These are phyloP conservation scores for Wilhelminamyces savonicus DNA, from an alignment of 805 yeast species.

Conservation along the genomic window DNA sequence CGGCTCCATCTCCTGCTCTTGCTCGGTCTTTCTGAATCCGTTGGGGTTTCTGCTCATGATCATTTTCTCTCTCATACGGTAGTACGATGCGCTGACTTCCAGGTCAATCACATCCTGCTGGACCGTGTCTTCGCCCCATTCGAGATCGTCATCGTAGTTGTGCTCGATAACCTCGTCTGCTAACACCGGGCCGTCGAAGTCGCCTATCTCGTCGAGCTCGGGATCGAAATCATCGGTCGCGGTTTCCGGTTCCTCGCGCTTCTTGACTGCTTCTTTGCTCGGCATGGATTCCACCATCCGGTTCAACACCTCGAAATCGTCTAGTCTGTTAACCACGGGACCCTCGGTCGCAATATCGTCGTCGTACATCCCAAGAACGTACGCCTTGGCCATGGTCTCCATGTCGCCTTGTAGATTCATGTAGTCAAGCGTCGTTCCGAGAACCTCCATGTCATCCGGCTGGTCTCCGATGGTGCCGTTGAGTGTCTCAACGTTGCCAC, in stretches of 20 bases:
- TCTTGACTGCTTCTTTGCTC: slow-evolving; percentile 1
- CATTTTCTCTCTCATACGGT: slow-evolving; percentile 47
- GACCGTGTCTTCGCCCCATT: neutral
- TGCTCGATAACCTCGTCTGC: slow-evolving; percentile 40
- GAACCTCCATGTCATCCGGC: neutral
- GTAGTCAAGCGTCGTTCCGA: slow-evolving; percentile 27
- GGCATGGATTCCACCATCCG: slow-evolving; percentile 36
- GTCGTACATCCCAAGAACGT: slow-evolving; percentile 53
- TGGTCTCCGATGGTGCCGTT: neutral
- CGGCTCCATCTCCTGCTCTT: slow-evolving; percentile 59
- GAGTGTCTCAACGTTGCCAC: neutral
- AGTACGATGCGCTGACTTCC: slow-evolving; percentile 28
- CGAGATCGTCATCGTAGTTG: slow-evolving; percentile 1
- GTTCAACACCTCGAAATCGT: slow-evolving; percentile 51
- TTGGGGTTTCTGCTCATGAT: slow-evolving; percentile 31
- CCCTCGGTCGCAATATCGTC: slow-evolving; percentile 55
- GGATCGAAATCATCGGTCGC: slow-evolving; percentile 8
- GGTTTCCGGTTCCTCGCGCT: slow-evolving; percentile 15
- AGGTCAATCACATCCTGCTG: neutral
- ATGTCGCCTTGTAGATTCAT: slow-evolving; percentile 35
- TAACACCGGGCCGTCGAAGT: slow-evolving; percentile 32
- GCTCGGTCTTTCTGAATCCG: slow-evolving; percentile 40
- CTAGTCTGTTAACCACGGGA: slow-evolving; percentile 45
- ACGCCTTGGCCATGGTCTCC: slow-evolving; percentile 57
- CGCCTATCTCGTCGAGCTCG: slow-evolving; percentile 27